Conservation (phyloP, 768 basidiomycete species). For the Asterophora lycoperdoides region DNA sequence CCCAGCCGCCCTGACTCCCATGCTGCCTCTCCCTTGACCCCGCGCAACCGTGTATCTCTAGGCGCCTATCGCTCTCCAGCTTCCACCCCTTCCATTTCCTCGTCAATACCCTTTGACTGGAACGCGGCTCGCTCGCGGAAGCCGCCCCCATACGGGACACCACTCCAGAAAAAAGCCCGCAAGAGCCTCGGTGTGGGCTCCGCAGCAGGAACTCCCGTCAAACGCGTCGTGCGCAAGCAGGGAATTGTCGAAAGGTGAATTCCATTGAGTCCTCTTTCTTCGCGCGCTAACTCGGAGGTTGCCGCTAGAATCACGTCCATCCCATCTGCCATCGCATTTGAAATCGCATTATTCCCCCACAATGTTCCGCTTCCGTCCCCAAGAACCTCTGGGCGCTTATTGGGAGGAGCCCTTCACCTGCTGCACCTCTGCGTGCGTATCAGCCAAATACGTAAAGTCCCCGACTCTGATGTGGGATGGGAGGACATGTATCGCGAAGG, state of each 20-base stretch:
- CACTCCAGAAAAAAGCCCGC: conserved; percentile 44
- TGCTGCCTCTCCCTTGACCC: conserved; percentile 33
- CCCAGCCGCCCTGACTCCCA: conserved; percentile 28
- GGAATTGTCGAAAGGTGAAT: conserved; percentile 55
- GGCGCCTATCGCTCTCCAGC: conserved; percentile 57
- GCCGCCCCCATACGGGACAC: conserved; percentile 71
- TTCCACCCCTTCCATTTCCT: conserved; percentile 68
- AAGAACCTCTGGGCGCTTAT: conserved; percentile 58
- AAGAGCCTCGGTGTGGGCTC: conserved; percentile 33
- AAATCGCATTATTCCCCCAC: conserved; percentile 78
- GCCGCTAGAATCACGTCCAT: conserved; percentile 50
- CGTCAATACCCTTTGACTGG: conserved; percentile 82
- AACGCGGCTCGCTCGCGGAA: conserved; percentile 68
- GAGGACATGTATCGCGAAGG: conserved; percentile 73
- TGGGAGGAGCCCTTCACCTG: conserved; percentile 63
- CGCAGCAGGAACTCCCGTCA: conserved; percentile 33
- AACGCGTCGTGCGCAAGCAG: conserved; percentile 63
- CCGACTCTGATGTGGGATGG: conserved; percentile 72
- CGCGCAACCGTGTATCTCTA: conserved; percentile 46
- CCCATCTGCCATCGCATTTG: conserved; percentile 71
- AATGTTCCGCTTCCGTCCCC: conserved; percentile 71
- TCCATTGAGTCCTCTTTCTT: conserved; percentile 3
- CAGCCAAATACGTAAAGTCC: conserved; percentile 48
- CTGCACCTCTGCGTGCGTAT: conserved; percentile 65
- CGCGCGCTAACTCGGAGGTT: conserved; percentile 1